Evolutionary conservation across 495 filamentous ascomycete genomes (phyloP).

Genomic region (Penicillium fimorum): DNA sequence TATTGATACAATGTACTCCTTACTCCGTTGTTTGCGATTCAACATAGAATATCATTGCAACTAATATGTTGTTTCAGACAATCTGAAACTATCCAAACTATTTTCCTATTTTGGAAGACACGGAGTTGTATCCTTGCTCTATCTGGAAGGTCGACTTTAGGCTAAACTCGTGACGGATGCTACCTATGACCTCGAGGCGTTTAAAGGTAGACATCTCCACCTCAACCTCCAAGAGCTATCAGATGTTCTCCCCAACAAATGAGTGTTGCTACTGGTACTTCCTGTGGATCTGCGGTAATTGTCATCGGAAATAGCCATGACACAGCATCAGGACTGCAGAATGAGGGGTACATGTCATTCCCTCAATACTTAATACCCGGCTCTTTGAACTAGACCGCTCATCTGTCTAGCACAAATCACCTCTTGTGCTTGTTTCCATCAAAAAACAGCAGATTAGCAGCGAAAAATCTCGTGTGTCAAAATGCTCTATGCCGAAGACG

Average conservation of each 20-base stretch:
- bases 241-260: slow-evolving; percentile 2
- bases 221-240: background rate
- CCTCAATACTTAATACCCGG: slow-evolving; percentile 4
- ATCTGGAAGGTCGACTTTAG: slow-evolving; percentile 5
- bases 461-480: slow-evolving; percentile 1
- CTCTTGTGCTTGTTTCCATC: too few species aligned
- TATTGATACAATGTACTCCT: too few species aligned
- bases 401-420: background rate
- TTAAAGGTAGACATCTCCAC: slow-evolving; percentile 7
- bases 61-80: background rate
- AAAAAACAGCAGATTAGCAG: background rate
- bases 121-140: slow-evolving; percentile 1
- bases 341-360: slow-evolving; percentile 8
- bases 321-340: slow-evolving; percentile 1
- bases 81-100: background rate
- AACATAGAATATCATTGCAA: background rate
- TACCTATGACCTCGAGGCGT: slow-evolving; percentile 8
- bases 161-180: slow-evolving; percentile 3
- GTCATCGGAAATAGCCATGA: slow-evolving; percentile 3
- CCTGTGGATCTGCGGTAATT: background rate
- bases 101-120: background rate
- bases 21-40: too few species aligned
- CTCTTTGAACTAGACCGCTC: too few species aligned
- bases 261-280: background rate
- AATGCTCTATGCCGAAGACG: slow-evolving; percentile 45